Percentiles rank a stretch among this genome's conserved stretches.
phyloP scores from a whole-genome alignment of 2,329 filamentous ascomycete species.

The Phyllosticta citriasiana region DNA sequence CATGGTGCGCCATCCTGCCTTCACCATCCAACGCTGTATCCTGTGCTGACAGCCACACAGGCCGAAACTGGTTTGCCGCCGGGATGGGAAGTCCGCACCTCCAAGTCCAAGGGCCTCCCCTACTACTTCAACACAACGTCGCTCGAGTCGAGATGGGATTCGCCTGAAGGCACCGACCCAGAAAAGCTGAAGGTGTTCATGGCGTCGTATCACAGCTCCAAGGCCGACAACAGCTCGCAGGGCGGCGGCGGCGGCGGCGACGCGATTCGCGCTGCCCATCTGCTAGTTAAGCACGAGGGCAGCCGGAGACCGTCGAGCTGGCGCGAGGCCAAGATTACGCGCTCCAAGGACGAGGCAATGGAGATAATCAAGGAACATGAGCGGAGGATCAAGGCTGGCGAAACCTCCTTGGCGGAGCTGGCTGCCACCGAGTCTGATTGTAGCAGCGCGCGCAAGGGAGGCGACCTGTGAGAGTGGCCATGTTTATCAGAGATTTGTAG shows the following conservation, averaged over 20 bases:
- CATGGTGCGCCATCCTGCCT: background rate
- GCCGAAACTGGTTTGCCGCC: slow-evolving; percentile 70
- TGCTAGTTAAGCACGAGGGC: slow-evolving; percentile 86
- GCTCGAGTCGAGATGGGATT: slow-evolving; percentile 92
- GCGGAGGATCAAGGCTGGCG: slow-evolving; percentile 61
- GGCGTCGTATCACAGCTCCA: slow-evolving; percentile 69
- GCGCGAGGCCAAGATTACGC: slow-evolving; percentile 81
- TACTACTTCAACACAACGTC: slow-evolving; percentile 93
- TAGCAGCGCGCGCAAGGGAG: slow-evolving; percentile 86
- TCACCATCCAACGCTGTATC: background rate
- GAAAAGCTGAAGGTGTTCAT: slow-evolving; percentile 93
- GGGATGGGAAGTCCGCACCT: slow-evolving; percentile 93
- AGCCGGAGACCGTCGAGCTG: slow-evolving; percentile 87
- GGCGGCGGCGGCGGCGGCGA: slow-evolving; percentile 48
- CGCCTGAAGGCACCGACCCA: slow-evolving; percentile 75
- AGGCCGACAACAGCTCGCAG: slow-evolving; percentile 22
- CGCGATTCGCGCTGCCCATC: slow-evolving; percentile 87
- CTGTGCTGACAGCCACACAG: slow-evolving; percentile 30
- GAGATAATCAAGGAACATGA: slow-evolving; percentile 68
- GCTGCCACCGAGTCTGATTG: slow-evolving; percentile 88
- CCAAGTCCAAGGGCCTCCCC: slow-evolving; percentile 95
- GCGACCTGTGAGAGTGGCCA: slow-evolving; percentile 58
- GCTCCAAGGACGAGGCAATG: slow-evolving; percentile 77
- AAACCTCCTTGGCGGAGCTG: slow-evolving; percentile 65
- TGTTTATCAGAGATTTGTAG: background rate